Evolutionary conservation across 768 basidiomycete genomes (phyloP), one percentile per base, ranked within the genome.

Genomic region (Mycena sanguinolenta): DNA sequence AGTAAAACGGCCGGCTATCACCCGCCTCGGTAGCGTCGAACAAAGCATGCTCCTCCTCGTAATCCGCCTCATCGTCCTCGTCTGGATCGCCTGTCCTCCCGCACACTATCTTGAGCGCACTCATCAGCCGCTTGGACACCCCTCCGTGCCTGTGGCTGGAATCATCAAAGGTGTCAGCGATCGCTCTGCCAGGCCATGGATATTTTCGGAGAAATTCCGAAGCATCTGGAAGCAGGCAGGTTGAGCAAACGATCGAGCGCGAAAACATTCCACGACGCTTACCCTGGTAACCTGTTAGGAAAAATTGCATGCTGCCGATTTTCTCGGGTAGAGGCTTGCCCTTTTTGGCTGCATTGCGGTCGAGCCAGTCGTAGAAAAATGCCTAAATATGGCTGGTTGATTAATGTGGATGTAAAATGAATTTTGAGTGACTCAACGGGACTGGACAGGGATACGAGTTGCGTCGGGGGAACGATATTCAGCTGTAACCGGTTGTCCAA

Each of bases 311-410:
- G 75, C 92, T 94, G 10, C 96, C 96, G 58, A 96, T 91, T 82
- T 97, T 97, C 68, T 93, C 94, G 27, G 94, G 94, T 23, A 96
- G 79, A 1, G 87, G 86, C 76, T 95, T 95, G 8, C 93, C 94
- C 75, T 96, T 95, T 82, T 95, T 96, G 13, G 87, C 87, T 5
- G 89, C 93, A 76, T 83, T 93, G 67, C 95, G 85, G 75, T 97
- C 95, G 32, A 95, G 82, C 95, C 95, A 97, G 75, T 95, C 94
- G 74, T 97, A 97, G 80, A 94, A 97, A 80, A 97, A 97, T 7
- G 95, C 93, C 90, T 95, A n/a, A n/a, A n/a, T n/a, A 72, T 7
- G 14, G 25, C 21, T 34, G 17, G 58, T 46, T n/a, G n/a, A 17
- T 16, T 38, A 61, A 67, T 39, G 74, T 52, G 58, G 28, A 27